Percentiles rank a stretch among this genome's conserved stretches.
phyloP scores from a whole-genome alignment of 1,284 basidiomycete species.

The Coniferiporia sulphurascens region DNA sequence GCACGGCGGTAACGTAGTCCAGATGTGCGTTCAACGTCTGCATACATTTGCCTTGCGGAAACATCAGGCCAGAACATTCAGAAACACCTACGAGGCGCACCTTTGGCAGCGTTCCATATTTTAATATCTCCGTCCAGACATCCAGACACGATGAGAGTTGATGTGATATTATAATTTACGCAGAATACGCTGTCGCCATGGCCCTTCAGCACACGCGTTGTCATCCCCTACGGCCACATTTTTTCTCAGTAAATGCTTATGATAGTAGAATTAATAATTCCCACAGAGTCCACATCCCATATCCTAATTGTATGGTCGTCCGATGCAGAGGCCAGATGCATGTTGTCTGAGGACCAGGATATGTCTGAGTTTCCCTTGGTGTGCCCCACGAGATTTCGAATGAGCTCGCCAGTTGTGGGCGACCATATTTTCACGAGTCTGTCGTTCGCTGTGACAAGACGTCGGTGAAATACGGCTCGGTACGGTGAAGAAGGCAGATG shows the following conservation, averaged over 20 bases:
- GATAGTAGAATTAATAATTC: constrained; percentile 26
- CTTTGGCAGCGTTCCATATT: constrained; percentile 86
- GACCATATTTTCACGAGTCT: constrained; percentile 78
- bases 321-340: constrained; percentile 81
- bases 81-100: constrained; percentile 33
- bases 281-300: constrained; percentile 77
- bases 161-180: constrained; percentile 84
- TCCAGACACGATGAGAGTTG: constrained; percentile 87
- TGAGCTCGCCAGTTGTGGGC: constrained; percentile 68
- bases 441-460: constrained; percentile 49
- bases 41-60: constrained; percentile 63
- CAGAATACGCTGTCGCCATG: constrained; percentile 92
- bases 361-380: constrained; percentile 85
- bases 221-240: constrained; percentile 48
- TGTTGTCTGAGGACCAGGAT: constrained; percentile 80
- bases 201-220: constrained; percentile 63
- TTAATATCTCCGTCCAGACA: constrained; percentile 89
- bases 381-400: constrained; percentile 69
- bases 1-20: constrained; percentile 91
- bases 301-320: constrained; percentile 85
- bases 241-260: not conserved
- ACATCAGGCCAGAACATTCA: not conserved
- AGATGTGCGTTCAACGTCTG: constrained; percentile 88
- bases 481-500: not conserved
- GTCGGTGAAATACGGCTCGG: not conserved